These are phyloP conservation scores for Quambalaria eucalypti DNA, from an alignment of 1,284 basidiomycete genomes.

Conservation along the genomic window DNA sequence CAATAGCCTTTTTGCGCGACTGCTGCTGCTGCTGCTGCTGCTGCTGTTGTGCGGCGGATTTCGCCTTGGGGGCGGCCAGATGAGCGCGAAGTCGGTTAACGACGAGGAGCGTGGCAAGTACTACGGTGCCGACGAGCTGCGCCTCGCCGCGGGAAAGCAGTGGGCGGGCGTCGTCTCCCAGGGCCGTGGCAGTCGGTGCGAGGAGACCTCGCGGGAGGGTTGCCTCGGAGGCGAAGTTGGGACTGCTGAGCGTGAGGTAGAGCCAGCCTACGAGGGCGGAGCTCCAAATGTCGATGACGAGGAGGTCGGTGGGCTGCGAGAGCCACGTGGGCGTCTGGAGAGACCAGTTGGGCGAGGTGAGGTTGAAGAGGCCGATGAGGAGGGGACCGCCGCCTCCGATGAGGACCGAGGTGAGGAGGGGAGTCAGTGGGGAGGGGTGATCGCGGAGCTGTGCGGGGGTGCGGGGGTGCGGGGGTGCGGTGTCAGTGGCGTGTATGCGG, in stretches of 20 bases:
- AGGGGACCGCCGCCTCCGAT: constrained; percentile 29
- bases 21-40: too few species aligned
- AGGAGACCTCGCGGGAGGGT: too few species aligned
- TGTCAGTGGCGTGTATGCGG: not conserved
- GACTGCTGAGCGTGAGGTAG: constrained; percentile 9
- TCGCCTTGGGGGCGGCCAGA: not conserved
- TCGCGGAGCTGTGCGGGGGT: constrained; percentile 8
- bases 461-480: not conserved
- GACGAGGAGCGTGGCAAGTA: not conserved
- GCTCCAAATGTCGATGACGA: constrained; percentile 20
- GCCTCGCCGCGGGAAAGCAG: not conserved
- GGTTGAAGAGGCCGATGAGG: constrained; percentile 23
- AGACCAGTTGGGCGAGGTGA: constrained; percentile 26
- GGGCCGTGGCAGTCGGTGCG: too few species aligned
- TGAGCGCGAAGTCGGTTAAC: not conserved
- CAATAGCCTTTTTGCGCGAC: not conserved
- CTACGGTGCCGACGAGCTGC: not conserved
- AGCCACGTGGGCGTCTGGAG: constrained; percentile 24
- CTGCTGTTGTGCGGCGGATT: too few species aligned
- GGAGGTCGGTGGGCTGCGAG: constrained; percentile 14
- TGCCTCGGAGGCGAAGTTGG: too few species aligned
- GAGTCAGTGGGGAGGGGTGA: constrained; percentile 20
- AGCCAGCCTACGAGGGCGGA: constrained; percentile 10
- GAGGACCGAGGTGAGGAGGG: constrained; percentile 21
- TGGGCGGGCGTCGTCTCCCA: not conserved